Evolutionary conservation across 495 filamentous ascomycete species (phyloP).

Genomic region (Aspergillus leporis): DNA sequence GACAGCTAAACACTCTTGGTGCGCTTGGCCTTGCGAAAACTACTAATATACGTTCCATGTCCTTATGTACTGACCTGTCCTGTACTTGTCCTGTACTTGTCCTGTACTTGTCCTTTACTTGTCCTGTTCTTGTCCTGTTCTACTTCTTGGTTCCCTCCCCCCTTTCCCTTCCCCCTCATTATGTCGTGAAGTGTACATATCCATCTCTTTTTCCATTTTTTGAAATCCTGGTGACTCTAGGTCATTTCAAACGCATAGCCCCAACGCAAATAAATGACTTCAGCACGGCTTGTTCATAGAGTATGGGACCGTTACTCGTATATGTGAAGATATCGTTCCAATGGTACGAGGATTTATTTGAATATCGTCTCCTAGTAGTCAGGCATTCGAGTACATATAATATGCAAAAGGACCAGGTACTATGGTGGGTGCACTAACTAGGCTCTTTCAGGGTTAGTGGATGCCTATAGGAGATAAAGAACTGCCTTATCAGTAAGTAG

Average conservation of each 20-base stretch:
- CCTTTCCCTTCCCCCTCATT: constrained; percentile 26
- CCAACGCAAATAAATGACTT: constrained; percentile 32
- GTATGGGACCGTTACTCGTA: neutral
- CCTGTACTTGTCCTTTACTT: no score
- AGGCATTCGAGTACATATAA: no score
- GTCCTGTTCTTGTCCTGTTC: no score
- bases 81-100: no score
- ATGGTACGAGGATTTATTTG: no score
- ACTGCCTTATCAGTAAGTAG: constrained; percentile 2
- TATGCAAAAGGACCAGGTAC: no score
- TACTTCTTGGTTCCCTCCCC: constrained; percentile 12
- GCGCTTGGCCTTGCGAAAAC: constrained; percentile 3
- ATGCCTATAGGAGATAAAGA: constrained; percentile 1
- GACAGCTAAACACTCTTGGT: neutral
- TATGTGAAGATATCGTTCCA: neutral
- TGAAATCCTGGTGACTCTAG: constrained; percentile 19
- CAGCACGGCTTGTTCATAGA: constrained; percentile 39
- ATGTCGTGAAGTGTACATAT: constrained; percentile 46
- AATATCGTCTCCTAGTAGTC: no score
- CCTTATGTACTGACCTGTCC: constrained; percentile 7
- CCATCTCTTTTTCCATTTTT: constrained; percentile 18
- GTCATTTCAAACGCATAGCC: constrained; percentile 24
- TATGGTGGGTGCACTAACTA: neutral
- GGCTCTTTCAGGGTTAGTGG: constrained; percentile 3
- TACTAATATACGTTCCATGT: constrained; percentile 12